These are phyloP conservation scores for Prorocentrum cordatum DNA, from an alignment of 169 alveolate species.

Conservation along the genomic window DNA sequence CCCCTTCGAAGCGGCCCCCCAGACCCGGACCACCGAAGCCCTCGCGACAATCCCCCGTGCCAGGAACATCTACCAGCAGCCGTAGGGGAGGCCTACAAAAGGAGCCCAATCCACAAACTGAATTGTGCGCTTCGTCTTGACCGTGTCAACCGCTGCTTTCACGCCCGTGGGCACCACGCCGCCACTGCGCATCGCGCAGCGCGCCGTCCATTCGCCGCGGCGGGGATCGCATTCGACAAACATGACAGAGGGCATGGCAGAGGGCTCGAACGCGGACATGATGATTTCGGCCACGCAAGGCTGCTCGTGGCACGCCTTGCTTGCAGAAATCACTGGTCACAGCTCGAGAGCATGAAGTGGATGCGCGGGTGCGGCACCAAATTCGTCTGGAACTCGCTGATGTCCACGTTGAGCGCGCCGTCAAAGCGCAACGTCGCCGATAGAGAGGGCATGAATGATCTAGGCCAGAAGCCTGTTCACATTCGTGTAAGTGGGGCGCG, in stretches of 20 bases:
- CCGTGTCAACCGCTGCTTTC: no score
- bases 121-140: no score
- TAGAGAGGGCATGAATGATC: slow-evolving; percentile 85
- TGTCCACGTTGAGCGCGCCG: slow-evolving; percentile 96
- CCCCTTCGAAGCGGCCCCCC: no score
- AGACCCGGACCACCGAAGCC: no score
- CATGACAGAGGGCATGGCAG: no score
- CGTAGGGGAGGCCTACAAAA: no score
- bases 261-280: slow-evolving; percentile 97
- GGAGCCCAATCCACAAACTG: no score
- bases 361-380: slow-evolving; percentile 98
- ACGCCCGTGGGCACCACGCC: no score
- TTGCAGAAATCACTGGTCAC: no score
- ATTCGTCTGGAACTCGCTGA: slow-evolving; percentile 97
- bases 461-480: slow-evolving; percentile 94
- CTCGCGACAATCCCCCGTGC: no score
- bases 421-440: slow-evolving; percentile 96
- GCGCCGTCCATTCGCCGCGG: slow-evolving; percentile 96
- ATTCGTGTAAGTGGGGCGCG: slow-evolving; percentile 95
- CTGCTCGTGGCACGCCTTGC: slow-evolving; percentile 96
- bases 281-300: slow-evolving; percentile 96
- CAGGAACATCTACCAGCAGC: no score
- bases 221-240: slow-evolving; percentile 98
- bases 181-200: slow-evolving; percentile 91
- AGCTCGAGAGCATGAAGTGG: no score